Base-by-base conservation (phyloP, 345 rosid species). In the Alliaria petiolata region DNA sequence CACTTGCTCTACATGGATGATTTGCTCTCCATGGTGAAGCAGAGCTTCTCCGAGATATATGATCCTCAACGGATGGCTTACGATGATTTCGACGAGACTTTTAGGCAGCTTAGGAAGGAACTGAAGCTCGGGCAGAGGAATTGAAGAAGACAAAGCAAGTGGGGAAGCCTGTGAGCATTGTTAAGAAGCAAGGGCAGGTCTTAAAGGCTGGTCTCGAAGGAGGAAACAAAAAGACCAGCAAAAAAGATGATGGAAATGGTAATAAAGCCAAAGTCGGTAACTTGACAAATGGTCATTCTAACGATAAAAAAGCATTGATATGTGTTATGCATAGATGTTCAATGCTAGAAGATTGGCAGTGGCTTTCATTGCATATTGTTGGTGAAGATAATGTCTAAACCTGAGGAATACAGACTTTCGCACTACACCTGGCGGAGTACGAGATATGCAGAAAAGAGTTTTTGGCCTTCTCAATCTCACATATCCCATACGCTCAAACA, bases 61-160 rank as follows among this genome's bases (percentile, higher is more conserved):
- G 96, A 95, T 83, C 91, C 93, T 0, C 89, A 87, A 43, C 62
- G 84, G 64, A 81, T 78, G 2, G 71, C 59, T 6, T 95, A 92
- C 30, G 70, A 50, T 78, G 89, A 91, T 71, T 95, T 95, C 14
- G 89, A 87, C 26, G 99, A 86, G 25, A 88, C 78, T 6, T 95
- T 88, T 80, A 89, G 96, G 86, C 99, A 95, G 81, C 86, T 95
- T 61, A 89, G 95, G 85, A 82, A 46, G 65, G 98, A 95, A 80
- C 98, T 0, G 97, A 92, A 79, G 97, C 96, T 43, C 80, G 98
- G 26, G 87, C 86, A 0, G 99, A 91, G 77, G 98, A 90, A 58
- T 52, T 95, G 77, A 95, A 80, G 87, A 89, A 86, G 72, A 76
- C 83, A 0, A 95, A 92, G 74, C 92, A 67, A 47, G 65, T 79